A percentile compares a stretch with the other conserved stretches of the same genome.
These are phyloP conservation scores for Epichloe hybrida DNA, from an alignment of 2,329 filamentous ascomycete genomes.

Conservation along the genomic window DNA sequence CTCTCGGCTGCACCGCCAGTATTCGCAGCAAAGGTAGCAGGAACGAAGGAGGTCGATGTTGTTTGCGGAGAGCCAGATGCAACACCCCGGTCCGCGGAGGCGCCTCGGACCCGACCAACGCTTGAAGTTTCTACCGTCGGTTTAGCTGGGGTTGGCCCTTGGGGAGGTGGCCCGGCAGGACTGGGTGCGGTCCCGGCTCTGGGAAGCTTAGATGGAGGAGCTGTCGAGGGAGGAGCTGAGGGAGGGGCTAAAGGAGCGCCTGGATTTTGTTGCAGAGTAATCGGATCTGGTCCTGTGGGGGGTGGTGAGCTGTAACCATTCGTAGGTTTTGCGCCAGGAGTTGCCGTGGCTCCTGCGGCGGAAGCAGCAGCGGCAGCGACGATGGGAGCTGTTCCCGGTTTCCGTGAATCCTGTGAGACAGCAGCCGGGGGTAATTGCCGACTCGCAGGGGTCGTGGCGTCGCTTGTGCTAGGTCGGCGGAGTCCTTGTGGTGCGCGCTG, in stretches of 20 bases:
- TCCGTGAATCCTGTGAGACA: slow-evolving; percentile 1
- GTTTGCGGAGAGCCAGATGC: slow-evolving; percentile 24
- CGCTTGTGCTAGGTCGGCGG: slow-evolving; percentile 28
- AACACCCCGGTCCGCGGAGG: slow-evolving; percentile 33
- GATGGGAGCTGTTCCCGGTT: not conserved
- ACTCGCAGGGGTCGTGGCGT: slow-evolving; percentile 12
- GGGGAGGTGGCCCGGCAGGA: slow-evolving; percentile 39
- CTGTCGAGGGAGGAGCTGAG: slow-evolving; percentile 5
- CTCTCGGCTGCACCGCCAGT: slow-evolving; percentile 19
- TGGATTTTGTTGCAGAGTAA: slow-evolving; percentile 19
- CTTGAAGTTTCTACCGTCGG: slow-evolving; percentile 28
- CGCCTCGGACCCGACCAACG: slow-evolving; percentile 32
- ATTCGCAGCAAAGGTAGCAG: slow-evolving; percentile 20
- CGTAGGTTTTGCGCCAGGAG: slow-evolving; percentile 20
- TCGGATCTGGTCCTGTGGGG: slow-evolving; percentile 26
- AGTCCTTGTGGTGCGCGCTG: slow-evolving; percentile 27
- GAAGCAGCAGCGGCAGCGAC: not conserved
- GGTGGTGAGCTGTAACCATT: slow-evolving; percentile 29
- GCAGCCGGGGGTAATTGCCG: slow-evolving; percentile 24
- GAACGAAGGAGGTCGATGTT: not conserved
- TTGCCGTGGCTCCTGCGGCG: slow-evolving; percentile 4
- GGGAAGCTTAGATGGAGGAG: slow-evolving; percentile 24
- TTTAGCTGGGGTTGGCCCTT: slow-evolving; percentile 37
- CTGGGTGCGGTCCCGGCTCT: slow-evolving; percentile 15
- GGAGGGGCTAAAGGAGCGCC: slow-evolving; percentile 11